phyloP scores from a whole-genome alignment of 2,329 filamentous ascomycete genomes.

The Fusarium buxicola region DNA sequence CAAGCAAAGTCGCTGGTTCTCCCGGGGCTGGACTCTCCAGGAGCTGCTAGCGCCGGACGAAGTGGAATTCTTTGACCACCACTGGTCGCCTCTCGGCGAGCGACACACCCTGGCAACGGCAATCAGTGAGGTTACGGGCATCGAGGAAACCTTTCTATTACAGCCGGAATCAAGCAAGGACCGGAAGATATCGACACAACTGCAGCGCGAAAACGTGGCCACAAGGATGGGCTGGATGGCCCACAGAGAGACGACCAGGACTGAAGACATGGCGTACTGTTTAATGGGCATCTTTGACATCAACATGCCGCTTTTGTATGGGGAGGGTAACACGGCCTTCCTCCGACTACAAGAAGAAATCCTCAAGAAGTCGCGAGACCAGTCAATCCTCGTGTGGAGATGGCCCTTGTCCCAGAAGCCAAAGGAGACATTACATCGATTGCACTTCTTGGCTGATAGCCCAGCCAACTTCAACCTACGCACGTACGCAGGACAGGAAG shows the following conservation, averaged over 20 bases:
- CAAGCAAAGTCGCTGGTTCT: slow-evolving; percentile 43
- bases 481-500: slow-evolving; percentile 43
- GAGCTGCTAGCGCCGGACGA: slow-evolving; percentile 43
- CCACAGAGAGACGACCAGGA: slow-evolving; percentile 44
- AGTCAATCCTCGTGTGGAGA: slow-evolving; percentile 51
- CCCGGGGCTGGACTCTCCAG: slow-evolving; percentile 44
- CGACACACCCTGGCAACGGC: slow-evolving; percentile 30
- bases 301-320: slow-evolving; percentile 53
- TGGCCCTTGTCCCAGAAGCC: slow-evolving; percentile 30
- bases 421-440: slow-evolving; percentile 31
- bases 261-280: slow-evolving; percentile 51
- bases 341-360: slow-evolving; percentile 52
- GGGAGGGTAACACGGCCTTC: slow-evolving; percentile 51
- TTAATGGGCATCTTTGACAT: slow-evolving; percentile 52
- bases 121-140: slow-evolving; percentile 43
- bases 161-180: slow-evolving; percentile 34
- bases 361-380: slow-evolving; percentile 49
- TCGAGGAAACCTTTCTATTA: slow-evolving; percentile 35
- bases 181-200: slow-evolving; percentile 32
- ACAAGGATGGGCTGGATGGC: slow-evolving; percentile 53
- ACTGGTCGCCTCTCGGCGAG: slow-evolving; percentile 40
- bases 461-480: slow-evolving; percentile 43
- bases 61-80: slow-evolving; percentile 43
- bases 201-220: slow-evolving; percentile 46
- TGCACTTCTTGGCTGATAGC: slow-evolving; percentile 43